Base-by-base conservation (phyloP, 257 asterid genomes). In the Solanum tarijense region DNA sequence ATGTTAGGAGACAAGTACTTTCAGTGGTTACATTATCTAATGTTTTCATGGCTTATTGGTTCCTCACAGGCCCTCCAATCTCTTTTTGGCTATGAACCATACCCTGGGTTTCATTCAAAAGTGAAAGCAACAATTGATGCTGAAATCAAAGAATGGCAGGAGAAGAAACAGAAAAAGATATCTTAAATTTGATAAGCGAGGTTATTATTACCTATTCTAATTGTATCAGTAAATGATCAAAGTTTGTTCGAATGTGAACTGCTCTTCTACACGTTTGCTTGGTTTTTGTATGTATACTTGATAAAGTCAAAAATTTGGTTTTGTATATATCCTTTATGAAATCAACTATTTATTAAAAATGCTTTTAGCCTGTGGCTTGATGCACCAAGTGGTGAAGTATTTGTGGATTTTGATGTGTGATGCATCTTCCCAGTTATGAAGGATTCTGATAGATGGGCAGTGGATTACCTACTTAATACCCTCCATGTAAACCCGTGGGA, bases 61-160 rank as follows among this genome's bases (percentile, higher is more conserved):
- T 83, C 68, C 89, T 83, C 84, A 48, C 89, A 92, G 96, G 99
- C 90, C 74, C 94, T 96, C 89, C 94, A 94, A 87, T 90, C 92
- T 41, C 92, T 93, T 65, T 90, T 93, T 18, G 95, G 95, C 39
- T 97, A 96, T 36, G 99, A 97, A 88, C 99, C 99, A 6, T 93
- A 94, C 90, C 98, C 97, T 2, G 99, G 98, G 41, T 97, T 97
- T 91, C 94, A 93, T 83, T 92, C 89, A 23, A 65, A 93, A 23
- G 99, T 96, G 68, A 90, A 90, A 86, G 92, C 94, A 58, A 92
- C 91, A 89, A 88, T 97, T 11, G 97, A 92, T 16, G 94, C 94
- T 10, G 92, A 95, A 55, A 94, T 94, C 91, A 91, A 92, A 89
- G 97, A 91, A 79, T 97, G 97, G 96, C 91, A 94, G 89, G 97